Evolutionary conservation across 495 filamentous ascomycete species (phyloP).

Genomic region (Filosporella fistucella): DNA sequence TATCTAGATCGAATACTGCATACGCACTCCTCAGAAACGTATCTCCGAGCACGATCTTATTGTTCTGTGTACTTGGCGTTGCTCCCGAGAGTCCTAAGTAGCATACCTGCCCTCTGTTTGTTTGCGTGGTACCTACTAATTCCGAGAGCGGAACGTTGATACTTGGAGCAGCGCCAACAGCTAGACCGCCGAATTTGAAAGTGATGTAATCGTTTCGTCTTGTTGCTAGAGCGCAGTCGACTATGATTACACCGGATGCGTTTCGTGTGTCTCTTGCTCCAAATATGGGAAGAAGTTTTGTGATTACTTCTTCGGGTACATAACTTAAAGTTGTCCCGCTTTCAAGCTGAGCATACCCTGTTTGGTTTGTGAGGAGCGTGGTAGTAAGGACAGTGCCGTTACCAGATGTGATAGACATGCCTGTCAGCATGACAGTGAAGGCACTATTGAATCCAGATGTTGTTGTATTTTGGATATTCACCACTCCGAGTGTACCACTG

Average conservation of each 20-base stretch:
- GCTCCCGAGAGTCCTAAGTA: too few species aligned
- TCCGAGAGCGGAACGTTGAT: background rate
- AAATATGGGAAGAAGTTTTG: too few species aligned
- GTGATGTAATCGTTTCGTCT: background rate
- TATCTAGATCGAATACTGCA: conserved; percentile 84
- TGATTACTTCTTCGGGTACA: too few species aligned
- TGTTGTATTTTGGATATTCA: background rate
- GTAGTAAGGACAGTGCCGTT: background rate
- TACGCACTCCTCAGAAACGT: conserved; percentile 89
- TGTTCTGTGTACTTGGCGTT: conserved; percentile 12
- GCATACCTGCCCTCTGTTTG: conserved; percentile 56
- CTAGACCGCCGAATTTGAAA: background rate
- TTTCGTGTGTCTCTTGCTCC: too few species aligned
- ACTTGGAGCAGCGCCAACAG: background rate
- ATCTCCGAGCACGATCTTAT: conserved; percentile 70
- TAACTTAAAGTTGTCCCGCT: background rate
- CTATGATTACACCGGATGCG: too few species aligned
- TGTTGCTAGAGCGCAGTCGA: too few species aligned
- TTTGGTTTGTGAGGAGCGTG: background rate
- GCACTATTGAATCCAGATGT: background rate
- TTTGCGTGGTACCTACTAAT: background rate
- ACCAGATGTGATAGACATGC: background rate
- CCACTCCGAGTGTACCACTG: background rate
- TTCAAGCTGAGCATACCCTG: background rate
- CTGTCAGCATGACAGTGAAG: background rate